Base-by-base conservation (phyloP, 768 basidiomycete species). In the Amylocystis lapponica region DNA sequence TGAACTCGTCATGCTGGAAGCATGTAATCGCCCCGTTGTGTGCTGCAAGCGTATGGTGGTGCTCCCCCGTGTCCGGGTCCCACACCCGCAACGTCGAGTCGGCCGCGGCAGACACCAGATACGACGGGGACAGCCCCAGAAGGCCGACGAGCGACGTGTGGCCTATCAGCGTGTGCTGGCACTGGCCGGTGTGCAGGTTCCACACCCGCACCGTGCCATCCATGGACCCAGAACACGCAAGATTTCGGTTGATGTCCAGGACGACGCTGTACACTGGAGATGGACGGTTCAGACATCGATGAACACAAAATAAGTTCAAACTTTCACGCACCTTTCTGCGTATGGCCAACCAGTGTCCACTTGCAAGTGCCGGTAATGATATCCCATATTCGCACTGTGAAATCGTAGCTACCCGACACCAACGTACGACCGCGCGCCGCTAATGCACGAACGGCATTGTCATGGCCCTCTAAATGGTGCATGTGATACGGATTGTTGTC, bases 1-100 rank as follows among this genome's bases (percentile, higher is more conserved):
- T 94, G 68, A 85, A 86, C 57, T 95, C 92, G 58, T 96, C 93
- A 51, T 93, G 91, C 60, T 92, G 88, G 71, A 95, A 94, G 66
- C 93, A 96, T 17, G 93, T 95, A 50, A 96, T 95, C 16, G 93
- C 91, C 20, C 91, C 91, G 2, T 82, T 83, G 60, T 94, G 92
- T 3, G 86, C 88, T 5, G 81, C 79, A 29, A 96, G 76, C 1
- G 81, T 79, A 49, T 90, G 81, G 34, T 75, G 77, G 23, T 86
- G 69, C 43, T 79, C 78, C 41, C 88, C 87, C 0, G 78, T 78
- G 25, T 81, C 77, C 2, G 90, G 86, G 56, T 95, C 83, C 93
- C 93, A 96, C 33, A 95, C 76, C 9, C 91, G 81, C 7, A 96
- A 68, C 0, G 90, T 93, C 22, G 89, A 88, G 59, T 96, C 93